Evolutionary conservation across 257 asterid species (phyloP), one percentile per base, ranked within the genome.

Genomic region (Solanum sejunctum): DNA sequence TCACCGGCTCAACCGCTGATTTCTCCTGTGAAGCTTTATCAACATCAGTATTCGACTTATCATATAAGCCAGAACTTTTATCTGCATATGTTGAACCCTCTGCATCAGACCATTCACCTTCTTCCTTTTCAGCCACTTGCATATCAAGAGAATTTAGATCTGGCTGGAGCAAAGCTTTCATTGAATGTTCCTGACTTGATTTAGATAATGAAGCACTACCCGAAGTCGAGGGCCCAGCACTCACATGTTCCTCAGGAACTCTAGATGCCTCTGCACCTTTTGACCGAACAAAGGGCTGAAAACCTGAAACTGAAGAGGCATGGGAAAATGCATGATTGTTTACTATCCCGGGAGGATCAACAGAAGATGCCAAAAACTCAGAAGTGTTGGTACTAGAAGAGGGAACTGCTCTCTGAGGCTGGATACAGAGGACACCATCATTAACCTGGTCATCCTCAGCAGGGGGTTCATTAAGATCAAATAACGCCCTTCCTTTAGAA

Each of bases 71-170:
- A 84, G 23, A 83, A 83, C 23, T 85, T 85, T 81, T 88, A 84
- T 60, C 80, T 58, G 89, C 91, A 91, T 92, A 95, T 41, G 75
- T 87, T 57, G 97, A 89, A 32, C 91, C 95, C 86, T 97, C 99
- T 72, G 92, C 98, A 89, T 97, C 99, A 55, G 98, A 94, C 98
- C 99, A 97, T 90, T 97, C 99, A 85, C 99, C 99, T 89, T 97
- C 99, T 91, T 97, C 99, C 93, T 94, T 95, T 88, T 97, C 99
- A 84, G 89, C 89, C 79, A 85, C 82, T 82, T 86, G 90, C 69
- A 89, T 85, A 87, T 86, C 91, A 18, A 84, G 85, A 86, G 90
- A 61, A 72, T 85, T 89, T 52, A 90, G 85, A 84, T 90, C 91
- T 80, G 86, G 84, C 87, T 84, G 91, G 80, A 84, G 78, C 41